Evolutionary conservation across 208 protist genomes (phyloP).

Genomic region (Acanthamoeba royreba): DNA sequence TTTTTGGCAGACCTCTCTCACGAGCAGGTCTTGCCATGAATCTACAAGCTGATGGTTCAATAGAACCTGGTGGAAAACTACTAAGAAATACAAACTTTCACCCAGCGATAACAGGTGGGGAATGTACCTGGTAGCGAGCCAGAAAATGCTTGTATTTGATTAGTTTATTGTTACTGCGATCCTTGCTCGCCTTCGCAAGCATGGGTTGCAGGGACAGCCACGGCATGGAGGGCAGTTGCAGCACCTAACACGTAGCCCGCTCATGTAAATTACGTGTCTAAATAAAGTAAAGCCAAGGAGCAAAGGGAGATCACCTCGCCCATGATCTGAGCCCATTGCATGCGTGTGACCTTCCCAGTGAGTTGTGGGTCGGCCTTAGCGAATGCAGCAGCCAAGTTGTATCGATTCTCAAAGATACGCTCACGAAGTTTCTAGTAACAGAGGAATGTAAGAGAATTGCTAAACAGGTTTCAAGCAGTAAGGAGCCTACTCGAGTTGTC

Average conservation of each 20-base stretch:
- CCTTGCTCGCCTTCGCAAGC: background rate
- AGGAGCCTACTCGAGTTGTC: background rate
- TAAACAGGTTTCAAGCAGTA: background rate
- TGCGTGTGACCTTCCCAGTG: background rate
- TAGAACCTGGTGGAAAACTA: background rate
- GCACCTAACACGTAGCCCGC: no score
- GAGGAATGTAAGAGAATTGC: background rate
- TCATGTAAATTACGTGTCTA: background rate
- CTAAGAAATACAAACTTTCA: background rate
- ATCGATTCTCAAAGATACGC: slow-evolving; percentile 34
- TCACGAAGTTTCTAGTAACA: background rate
- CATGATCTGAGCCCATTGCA: slow-evolving; percentile 37
- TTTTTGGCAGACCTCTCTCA: slow-evolving; percentile 32
- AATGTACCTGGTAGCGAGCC: background rate
- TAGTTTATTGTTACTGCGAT: background rate
- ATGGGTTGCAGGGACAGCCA: background rate
- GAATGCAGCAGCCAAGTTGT: background rate
- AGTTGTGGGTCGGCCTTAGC: background rate
- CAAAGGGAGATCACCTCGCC: background rate
- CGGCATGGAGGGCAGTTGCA: background rate
- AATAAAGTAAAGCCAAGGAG: background rate
- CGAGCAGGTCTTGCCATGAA: background rate
- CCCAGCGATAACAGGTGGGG: background rate
- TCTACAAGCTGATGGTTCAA: slow-evolving; percentile 17
- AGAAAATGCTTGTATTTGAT: slow-evolving; percentile 44